Evolutionary conservation across 805 yeast species (phyloP).

Genomic region (Torulaspora maleeae): DNA sequence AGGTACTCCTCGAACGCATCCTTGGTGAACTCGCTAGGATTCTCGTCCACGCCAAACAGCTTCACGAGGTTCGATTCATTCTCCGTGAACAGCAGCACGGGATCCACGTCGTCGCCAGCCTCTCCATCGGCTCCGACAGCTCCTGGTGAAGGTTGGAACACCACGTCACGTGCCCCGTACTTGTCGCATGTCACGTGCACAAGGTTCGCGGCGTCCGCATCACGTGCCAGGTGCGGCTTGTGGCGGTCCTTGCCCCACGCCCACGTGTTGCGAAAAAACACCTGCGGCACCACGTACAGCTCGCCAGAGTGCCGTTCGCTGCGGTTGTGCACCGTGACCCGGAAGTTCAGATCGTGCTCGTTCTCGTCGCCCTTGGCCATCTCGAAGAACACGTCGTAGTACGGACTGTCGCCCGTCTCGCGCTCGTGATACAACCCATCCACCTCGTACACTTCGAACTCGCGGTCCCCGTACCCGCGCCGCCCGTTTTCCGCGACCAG

Average conservation of each 20-base stretch:
- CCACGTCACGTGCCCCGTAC: slow-evolving; percentile 59
- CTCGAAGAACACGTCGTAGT: slow-evolving; percentile 85
- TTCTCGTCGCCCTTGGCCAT: slow-evolving; percentile 82
- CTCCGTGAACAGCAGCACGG: slow-evolving; percentile 76
- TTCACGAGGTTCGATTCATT: slow-evolving; percentile 75
- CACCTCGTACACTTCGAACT: slow-evolving; percentile 81
- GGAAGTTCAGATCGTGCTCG: slow-evolving; percentile 73
- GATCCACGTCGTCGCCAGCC: slow-evolving; percentile 59
- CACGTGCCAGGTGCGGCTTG: slow-evolving; percentile 47
- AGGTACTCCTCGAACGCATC: slow-evolving; percentile 89
- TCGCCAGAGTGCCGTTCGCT: slow-evolving; percentile 76
- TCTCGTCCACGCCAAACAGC: slow-evolving; percentile 56
- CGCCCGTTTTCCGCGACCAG: slow-evolving; percentile 62
- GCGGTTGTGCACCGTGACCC: slow-evolving; percentile 84
- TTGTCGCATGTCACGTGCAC: slow-evolving; percentile 62
- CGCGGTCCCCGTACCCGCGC: slow-evolving; percentile 62
- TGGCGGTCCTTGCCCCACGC: slow-evolving; percentile 66
- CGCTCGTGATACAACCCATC: slow-evolving; percentile 55
- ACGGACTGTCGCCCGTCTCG: slow-evolving; percentile 52
- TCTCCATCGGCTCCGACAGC: slow-evolving; percentile 35
- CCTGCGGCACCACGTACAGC: slow-evolving; percentile 77
- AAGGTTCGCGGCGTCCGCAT: slow-evolving; percentile 38
- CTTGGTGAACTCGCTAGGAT: slow-evolving; percentile 59
- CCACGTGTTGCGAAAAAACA: slow-evolving; percentile 87
- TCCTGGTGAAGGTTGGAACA: slow-evolving; percentile 85